A percentile compares a stretch with the other conserved stretches of the same genome.
Evolutionary conservation across 2,329 filamentous ascomycete genomes (phyloP).

Genomic region (Trematosphaeria pertusa): DNA sequence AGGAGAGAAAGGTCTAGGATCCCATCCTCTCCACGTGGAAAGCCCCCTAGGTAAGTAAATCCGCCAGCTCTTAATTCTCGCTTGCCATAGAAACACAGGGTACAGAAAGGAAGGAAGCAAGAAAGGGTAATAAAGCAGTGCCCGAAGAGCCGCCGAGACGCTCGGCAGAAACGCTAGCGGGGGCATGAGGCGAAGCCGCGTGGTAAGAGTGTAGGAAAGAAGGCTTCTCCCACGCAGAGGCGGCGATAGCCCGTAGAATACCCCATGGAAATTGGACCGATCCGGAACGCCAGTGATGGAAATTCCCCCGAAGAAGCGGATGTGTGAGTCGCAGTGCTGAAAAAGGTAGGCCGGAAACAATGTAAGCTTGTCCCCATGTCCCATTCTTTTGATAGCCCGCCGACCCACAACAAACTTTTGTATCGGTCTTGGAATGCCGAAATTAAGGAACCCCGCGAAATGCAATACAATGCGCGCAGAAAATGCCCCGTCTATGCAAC

Average conservation of each 20-base stretch:
- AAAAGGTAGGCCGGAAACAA: conserved; percentile 9
- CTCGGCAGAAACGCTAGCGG: background rate
- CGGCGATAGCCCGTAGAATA: conserved; percentile 4
- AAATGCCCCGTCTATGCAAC: conserved; percentile 51
- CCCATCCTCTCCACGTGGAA: conserved; percentile 2
- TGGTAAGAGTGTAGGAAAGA: conserved; percentile 2
- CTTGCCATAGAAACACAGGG: conserved; percentile 16
- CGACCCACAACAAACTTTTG: conserved; percentile 31
- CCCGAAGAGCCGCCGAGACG: conserved; percentile 4
- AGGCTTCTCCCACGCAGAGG: too few species aligned
- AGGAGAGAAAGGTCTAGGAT: conserved; percentile 5
- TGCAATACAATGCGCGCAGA: conserved; percentile 49
- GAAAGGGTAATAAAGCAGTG: conserved; percentile 4
- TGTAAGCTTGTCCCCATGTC: conserved; percentile 19
- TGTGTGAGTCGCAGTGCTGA: conserved; percentile 14
- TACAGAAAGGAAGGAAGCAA: conserved; percentile 14
- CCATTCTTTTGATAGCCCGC: conserved; percentile 23
- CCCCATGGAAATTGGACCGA: conserved; percentile 7
- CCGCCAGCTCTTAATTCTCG: conserved; percentile 9
- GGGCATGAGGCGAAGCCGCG: conserved; percentile 4
- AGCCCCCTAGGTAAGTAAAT: conserved; percentile 4
- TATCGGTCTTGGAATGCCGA: conserved; percentile 20
- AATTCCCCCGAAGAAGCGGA: conserved; percentile 6
- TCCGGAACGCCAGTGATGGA: conserved; percentile 13
- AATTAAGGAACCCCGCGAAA: conserved; percentile 42